Percentiles rank a stretch among this genome's conserved stretches.
Evolutionary conservation across 257 asterid genomes (phyloP).

Genomic region (Primulina eburnea): DNA sequence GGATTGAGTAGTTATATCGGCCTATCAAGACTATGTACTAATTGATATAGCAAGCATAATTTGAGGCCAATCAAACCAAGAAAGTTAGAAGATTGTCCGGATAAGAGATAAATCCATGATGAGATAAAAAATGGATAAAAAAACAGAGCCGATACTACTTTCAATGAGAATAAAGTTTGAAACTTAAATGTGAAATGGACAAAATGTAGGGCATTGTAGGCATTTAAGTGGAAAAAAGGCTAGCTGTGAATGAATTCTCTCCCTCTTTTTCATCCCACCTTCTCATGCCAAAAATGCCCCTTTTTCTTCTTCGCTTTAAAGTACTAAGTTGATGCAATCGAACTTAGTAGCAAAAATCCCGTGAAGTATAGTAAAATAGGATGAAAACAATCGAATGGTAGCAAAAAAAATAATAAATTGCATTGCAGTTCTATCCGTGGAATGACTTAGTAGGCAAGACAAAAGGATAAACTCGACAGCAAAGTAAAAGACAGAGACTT

Average conservation of each 20-base stretch:
- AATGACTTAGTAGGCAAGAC: no score
- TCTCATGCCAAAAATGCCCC: conserved; percentile 24
- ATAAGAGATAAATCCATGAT: neutral
- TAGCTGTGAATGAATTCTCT: conserved; percentile 26
- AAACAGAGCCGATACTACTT: neutral
- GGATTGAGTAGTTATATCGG: neutral
- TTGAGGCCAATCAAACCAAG: conserved; percentile 6
- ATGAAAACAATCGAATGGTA: conserved; percentile 23
- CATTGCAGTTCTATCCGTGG: no score
- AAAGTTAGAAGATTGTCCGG: neutral
- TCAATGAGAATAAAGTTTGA: conserved; percentile 12
- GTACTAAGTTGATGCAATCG: conserved; percentile 2
- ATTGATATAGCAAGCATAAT: neutral
- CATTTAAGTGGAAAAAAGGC: conserved; percentile 4
- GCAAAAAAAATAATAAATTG: no score
- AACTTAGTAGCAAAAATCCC: no score
- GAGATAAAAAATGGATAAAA: neutral
- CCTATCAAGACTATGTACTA: neutral
- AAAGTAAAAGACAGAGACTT: no score
- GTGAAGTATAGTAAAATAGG: conserved; percentile 16
- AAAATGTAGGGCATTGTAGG: neutral
- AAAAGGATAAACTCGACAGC: no score
- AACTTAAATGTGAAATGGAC: neutral
- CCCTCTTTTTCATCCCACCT: conserved; percentile 18
- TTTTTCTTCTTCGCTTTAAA: conserved; percentile 2